Conservation (phyloP, 2,329 filamentous ascomycete species). For the Botrytis squamosa region DNA sequence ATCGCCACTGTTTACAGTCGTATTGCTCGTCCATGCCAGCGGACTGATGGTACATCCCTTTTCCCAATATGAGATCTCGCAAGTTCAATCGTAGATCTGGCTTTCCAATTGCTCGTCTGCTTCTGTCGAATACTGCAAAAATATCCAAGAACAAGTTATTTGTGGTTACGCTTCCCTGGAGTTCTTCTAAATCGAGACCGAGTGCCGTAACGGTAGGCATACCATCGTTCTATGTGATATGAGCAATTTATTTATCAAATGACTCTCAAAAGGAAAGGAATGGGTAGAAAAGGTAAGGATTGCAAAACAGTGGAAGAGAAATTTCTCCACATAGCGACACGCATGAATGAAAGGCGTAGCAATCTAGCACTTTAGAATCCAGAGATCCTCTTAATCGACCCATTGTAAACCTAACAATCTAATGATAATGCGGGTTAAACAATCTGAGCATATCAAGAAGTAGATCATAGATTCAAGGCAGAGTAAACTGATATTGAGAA, state of each 20-base stretch:
- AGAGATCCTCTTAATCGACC: neutral
- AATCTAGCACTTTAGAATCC: neutral
- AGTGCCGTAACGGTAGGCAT: neutral
- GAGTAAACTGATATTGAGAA: neutral
- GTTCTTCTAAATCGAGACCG: neutral
- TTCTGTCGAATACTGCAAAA: neutral
- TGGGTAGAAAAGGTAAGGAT: neutral
- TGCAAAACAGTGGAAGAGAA: neutral
- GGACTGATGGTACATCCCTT: neutral
- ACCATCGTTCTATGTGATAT: slow-evolving; percentile 2
- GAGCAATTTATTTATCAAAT: neutral
- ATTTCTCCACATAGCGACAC: neutral
- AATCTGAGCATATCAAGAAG: neutral
- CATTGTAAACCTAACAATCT: neutral
- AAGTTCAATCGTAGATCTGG: neutral
- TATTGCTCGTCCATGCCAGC: neutral
- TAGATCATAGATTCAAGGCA: neutral
- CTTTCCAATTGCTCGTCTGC: neutral
- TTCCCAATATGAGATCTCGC: neutral
- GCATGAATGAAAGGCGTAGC: neutral
- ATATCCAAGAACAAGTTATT: neutral
- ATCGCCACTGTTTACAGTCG: neutral
- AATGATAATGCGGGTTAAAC: neutral
- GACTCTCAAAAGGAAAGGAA: neutral
- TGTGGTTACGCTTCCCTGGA: neutral